Percentiles rank a stretch among this genome's conserved stretches.
phyloP scores from a whole-genome alignment of 768 basidiomycete species.

The Panaeolus papilionaceus region DNA sequence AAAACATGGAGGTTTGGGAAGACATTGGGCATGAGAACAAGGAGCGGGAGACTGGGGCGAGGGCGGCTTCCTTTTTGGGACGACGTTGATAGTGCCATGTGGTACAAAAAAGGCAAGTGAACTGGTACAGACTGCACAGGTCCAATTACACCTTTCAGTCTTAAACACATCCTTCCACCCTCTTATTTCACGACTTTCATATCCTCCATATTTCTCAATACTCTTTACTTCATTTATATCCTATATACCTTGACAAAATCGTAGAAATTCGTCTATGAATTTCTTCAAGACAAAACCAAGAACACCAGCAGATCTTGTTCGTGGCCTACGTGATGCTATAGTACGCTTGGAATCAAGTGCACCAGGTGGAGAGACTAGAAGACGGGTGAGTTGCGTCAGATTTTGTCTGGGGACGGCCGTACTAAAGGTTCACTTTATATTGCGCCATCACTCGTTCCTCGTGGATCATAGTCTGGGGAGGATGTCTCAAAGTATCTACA shows the following conservation, averaged over 20 bases:
- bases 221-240: background rate
- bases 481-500: slow-evolving; percentile 90
- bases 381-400: slow-evolving; percentile 64
- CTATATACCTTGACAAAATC: slow-evolving; percentile 5
- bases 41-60: background rate
- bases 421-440: slow-evolving; percentile 2
- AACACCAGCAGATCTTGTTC: slow-evolving; percentile 88
- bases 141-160: slow-evolving; percentile 11
- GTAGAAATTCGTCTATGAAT: slow-evolving; percentile 62
- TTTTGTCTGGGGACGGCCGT: background rate
- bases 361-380: slow-evolving; percentile 75
- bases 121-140: slow-evolving; percentile 4
- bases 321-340: slow-evolving; percentile 80
- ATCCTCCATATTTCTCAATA: background rate
- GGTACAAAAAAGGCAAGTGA: background rate
- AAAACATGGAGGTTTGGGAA: background rate
- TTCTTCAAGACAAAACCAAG: slow-evolving; percentile 94
- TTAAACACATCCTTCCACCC: slow-evolving; percentile 2
- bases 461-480: slow-evolving; percentile 71
- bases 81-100: slow-evolving; percentile 7
- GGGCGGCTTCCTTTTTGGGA: background rate
- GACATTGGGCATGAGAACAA: background rate
- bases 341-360: slow-evolving; percentile 76
- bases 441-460: slow-evolving; percentile 7
- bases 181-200: slow-evolving; percentile 2